Percentiles rank a stretch among this genome's conserved stretches.
phyloP scores from a whole-genome alignment of 805 yeast species.

The Candida argentea region DNA sequence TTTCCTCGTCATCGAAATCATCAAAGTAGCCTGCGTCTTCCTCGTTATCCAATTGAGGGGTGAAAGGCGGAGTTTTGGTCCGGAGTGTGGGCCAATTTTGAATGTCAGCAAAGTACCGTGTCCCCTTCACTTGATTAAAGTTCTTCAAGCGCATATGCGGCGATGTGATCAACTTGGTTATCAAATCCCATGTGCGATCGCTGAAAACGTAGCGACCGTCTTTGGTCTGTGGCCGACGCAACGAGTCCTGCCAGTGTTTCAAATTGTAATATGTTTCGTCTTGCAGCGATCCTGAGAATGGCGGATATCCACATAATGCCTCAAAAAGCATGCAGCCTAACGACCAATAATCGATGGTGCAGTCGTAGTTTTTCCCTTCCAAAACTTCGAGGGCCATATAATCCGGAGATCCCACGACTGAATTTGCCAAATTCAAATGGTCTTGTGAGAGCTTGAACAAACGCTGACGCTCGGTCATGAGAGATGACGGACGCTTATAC shows the following conservation, averaged over 20 bases:
- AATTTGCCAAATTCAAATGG: slow-evolving; percentile 82
- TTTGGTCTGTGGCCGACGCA: slow-evolving; percentile 83
- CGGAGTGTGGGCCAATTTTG: slow-evolving; percentile 62
- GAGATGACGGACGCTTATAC: slow-evolving; percentile 52
- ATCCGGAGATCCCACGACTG: slow-evolving; percentile 97
- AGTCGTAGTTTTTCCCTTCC: slow-evolving; percentile 88
- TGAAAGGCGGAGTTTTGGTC: slow-evolving; percentile 77
- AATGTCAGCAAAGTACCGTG: slow-evolving; percentile 76
- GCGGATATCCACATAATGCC: slow-evolving; percentile 93
- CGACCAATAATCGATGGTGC: slow-evolving; percentile 98
- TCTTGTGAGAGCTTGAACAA: slow-evolving; percentile 73
- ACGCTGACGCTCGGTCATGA: slow-evolving; percentile 79
- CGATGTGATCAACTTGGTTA: slow-evolving; percentile 68
- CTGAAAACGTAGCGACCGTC: slow-evolving; percentile 89
- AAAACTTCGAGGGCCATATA: slow-evolving; percentile 97
- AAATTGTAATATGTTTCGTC: slow-evolving; percentile 93
- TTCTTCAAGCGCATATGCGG: slow-evolving; percentile 67
- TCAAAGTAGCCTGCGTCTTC: slow-evolving; percentile 98
- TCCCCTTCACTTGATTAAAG: slow-evolving; percentile 70
- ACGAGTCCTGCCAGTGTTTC: slow-evolving; percentile 83
- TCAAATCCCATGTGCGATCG: slow-evolving; percentile 91
- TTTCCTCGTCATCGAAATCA: slow-evolving; percentile 91
- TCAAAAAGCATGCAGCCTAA: slow-evolving; percentile 96
- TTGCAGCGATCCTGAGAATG: slow-evolving; percentile 86
- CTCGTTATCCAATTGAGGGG: slow-evolving; percentile 93